A percentile compares a stretch with the other conserved stretches of the same genome.
These are phyloP conservation scores for Solanum pinnatisectum DNA, from an alignment of 257 asterid species.

Conservation along the genomic window DNA sequence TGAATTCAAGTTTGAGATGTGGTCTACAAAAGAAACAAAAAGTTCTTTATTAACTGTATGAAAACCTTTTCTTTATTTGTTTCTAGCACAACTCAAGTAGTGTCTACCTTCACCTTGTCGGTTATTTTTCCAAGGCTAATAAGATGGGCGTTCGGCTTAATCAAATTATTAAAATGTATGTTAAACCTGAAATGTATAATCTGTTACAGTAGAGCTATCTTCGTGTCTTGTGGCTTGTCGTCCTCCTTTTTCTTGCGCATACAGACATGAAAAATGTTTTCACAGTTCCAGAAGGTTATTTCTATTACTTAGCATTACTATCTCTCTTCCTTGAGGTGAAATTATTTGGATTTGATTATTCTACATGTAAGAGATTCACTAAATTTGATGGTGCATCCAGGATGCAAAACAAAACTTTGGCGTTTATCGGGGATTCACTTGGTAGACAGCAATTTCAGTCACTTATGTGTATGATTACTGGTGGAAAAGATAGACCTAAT, in stretches of 20 bases:
- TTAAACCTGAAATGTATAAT: neutral
- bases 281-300: neutral
- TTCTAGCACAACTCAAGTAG: neutral
- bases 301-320: neutral
- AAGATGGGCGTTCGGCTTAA: neutral
- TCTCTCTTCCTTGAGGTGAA: neutral
- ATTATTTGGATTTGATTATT: neutral
- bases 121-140: neutral
- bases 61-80: neutral
- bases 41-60: neutral
- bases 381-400: constrained; percentile 26
- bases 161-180: neutral
- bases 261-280: neutral
- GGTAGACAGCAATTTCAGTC: constrained; percentile 97
- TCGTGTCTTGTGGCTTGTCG: neutral
- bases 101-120: neutral
- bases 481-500: constrained; percentile 66
- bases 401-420: constrained; percentile 79
- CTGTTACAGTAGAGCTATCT: neutral
- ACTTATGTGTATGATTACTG: constrained; percentile 86
- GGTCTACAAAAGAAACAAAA: neutral
- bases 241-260: neutral
- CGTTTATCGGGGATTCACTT: constrained; percentile 83
- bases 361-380: neutral
- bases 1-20: neutral